Base-by-base conservation (phyloP, 2,329 filamentous ascomycete genomes). In the Dichotomopilus funicola region DNA sequence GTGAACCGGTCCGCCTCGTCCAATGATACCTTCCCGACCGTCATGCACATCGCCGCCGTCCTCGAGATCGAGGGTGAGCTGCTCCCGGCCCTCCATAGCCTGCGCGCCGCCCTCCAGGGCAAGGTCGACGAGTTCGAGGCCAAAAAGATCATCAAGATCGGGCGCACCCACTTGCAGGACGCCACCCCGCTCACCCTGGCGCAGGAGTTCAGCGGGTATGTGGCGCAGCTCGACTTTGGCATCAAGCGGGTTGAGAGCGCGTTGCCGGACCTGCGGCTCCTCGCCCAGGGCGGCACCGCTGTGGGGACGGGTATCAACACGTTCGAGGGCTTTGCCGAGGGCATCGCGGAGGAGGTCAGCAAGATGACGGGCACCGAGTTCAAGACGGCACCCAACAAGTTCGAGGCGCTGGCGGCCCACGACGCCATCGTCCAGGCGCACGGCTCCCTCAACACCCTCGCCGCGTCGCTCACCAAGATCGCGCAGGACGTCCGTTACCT, bases 1-100 rank as follows among this genome's bases (percentile, higher is more conserved):
- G 94, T 99, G 74, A 99, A 99, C 83, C 95, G 95, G 85, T 95
- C 89, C 63, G 94, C 94, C 65, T 96, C 91, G 49, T 97, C 94
- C 68, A 99, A 99, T 79, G 94, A 99, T 72, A 96, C 92, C 65
- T 99, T 99, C 83, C 94, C 94, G 43, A 97, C 94, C 63, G 94
- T 96, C 71, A 99, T 99, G 94, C 94, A 97, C 80, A 96, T 99
- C 70, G 92, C 94, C 59, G 92, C 92, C 61, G 91, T 97, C 49
- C 82, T 97, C 58, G 94, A 97, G 73, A 81, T 96, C 59, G 91
- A 96, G 76, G 81, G 87, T 69, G 82, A 87, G 65, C 85, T 99
- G 46, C 75, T 97, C 13, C 94, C 94, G 41, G 81, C 90, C 49
- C 80, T 97, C 60, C 85, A 80, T 73, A 90, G 83, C 73, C 83